A percentile compares a stretch with the other conserved stretches of the same genome.
Conservation (phyloP, 176 grass and related monocot genomes). For the Avena eriantha region DNA sequence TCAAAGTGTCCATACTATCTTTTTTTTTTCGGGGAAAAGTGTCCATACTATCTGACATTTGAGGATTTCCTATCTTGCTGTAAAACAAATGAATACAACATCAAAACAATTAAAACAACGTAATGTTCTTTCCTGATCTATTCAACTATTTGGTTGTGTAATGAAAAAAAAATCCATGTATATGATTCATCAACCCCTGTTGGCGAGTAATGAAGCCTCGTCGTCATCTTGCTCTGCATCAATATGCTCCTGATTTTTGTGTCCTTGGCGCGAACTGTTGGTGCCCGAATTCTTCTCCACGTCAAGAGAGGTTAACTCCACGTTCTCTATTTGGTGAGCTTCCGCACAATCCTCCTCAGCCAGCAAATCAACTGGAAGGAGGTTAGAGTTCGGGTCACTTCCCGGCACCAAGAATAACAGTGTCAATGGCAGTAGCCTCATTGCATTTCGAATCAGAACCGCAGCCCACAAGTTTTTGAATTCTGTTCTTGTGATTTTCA, state of each 20-base stretch:
- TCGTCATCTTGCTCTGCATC: slow-evolving; percentile 47
- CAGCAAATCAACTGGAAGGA: slow-evolving; percentile 71
- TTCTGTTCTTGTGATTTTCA: slow-evolving; percentile 79
- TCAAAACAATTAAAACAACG: slow-evolving; percentile 13
- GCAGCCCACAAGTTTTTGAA: slow-evolving; percentile 86
- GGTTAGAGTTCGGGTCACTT: slow-evolving; percentile 63
- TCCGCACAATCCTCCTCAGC: slow-evolving; percentile 38
- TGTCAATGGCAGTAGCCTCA: slow-evolving; percentile 69
- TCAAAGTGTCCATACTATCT: background rate
- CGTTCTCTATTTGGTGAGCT: slow-evolving; percentile 29
- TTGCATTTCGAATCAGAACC: slow-evolving; percentile 66
- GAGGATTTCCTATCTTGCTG: slow-evolving; percentile 7
- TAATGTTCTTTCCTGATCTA: background rate
- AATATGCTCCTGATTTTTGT: slow-evolving; percentile 23
- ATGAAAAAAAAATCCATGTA: background rate
- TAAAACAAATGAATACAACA: slow-evolving; percentile 46
- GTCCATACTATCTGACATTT: background rate
- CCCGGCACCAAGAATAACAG: slow-evolving; percentile 73
- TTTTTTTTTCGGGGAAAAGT: background rate
- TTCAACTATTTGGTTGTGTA: slow-evolving; percentile 30
- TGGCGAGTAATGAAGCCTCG: slow-evolving; percentile 59
- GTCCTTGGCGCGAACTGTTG: slow-evolving; percentile 1
- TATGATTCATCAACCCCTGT: slow-evolving; percentile 52
- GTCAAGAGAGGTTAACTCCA: slow-evolving; percentile 58
- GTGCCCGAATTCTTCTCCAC: slow-evolving; percentile 19